Percentiles rank a stretch among this genome's conserved stretches.
Evolutionary conservation across 805 yeast genomes (phyloP).

Genomic region (Myxozyma nipponensis): DNA sequence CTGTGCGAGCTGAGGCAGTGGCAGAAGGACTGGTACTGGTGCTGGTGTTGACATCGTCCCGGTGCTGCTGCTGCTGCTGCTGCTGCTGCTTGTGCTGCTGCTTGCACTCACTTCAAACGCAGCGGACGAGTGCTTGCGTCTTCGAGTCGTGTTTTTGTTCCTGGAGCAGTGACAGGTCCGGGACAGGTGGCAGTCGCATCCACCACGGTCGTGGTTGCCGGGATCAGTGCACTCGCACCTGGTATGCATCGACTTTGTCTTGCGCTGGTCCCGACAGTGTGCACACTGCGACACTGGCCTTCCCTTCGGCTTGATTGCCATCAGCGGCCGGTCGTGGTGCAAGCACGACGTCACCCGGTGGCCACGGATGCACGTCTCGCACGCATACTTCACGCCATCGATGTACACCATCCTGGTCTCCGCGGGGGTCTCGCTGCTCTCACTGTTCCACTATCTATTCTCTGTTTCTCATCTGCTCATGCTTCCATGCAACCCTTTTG

Average conservation of each 20-base stretch:
- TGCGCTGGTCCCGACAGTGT: slow-evolving; percentile 76
- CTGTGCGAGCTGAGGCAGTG: background rate
- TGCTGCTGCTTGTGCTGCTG: slow-evolving; percentile 1
- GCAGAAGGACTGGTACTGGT: background rate
- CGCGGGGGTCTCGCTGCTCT: no score
- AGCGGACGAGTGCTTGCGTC: background rate
- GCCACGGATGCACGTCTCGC: slow-evolving; percentile 89
- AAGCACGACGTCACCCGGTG: slow-evolving; percentile 93
- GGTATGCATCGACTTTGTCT: slow-evolving; percentile 60
- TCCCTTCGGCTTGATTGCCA: slow-evolving; percentile 94
- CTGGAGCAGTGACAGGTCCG: slow-evolving; percentile 21
- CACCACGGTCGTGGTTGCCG: background rate
- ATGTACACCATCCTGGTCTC: slow-evolving; percentile 73
- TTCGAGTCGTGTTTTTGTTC: slow-evolving; percentile 24
- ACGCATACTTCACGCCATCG: slow-evolving; percentile 92
- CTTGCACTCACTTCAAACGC: background rate
- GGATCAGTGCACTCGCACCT: slow-evolving; percentile 60
- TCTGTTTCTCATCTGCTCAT: no score
- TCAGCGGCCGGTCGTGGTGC: slow-evolving; percentile 85
- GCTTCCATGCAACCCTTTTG: no score
- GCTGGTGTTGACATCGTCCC: background rate
- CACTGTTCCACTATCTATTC: no score
- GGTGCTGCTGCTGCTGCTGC: background rate
- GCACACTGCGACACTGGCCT: slow-evolving; percentile 90
- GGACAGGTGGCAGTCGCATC: slow-evolving; percentile 13